Base-by-base conservation (phyloP, 768 basidiomycete genomes). In the Sarcodon sp. region DNA sequence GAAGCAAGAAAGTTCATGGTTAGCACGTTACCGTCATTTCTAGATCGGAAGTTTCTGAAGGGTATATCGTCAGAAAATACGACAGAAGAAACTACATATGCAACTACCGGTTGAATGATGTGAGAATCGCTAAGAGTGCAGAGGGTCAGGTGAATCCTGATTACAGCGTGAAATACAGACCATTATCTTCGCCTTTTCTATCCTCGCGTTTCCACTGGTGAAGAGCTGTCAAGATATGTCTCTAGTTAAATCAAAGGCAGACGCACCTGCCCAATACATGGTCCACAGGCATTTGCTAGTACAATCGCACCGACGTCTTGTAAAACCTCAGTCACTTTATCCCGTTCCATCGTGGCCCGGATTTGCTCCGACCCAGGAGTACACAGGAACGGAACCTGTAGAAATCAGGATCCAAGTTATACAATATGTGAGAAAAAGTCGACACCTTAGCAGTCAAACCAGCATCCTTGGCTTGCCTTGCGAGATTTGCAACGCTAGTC, bases 1-100 rank as follows among this genome's bases (percentile, higher is more conserved):
- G 93, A 97, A 7, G 94, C 91, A 50, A 99, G 75, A 71, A 99
- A 98, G 66, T 98, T 98, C 90, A 94, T 89, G 12, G 93, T 98
- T 48, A 81, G 70, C 35, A 75, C 71, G 62, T 98, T 98, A 18
- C 93, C 96, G 59, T 99, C 96, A 61, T 99, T 99, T 55, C 96
- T 78, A 2, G 92, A 91, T 68, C 90, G 92, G 75, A 86, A 87
- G 64, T 87, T 86, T 39, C 76, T 75, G 50, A 21, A 47, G 31
- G 36, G 16, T 27, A 27, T 27, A 27, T 27, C 18, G 47, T 44
- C 34, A 45, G 56, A 43, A n/a, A 47, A 43, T 39, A 10, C 32
- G 35, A 15, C 8, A 33, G 8, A 45, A 35, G 13, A 15, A 3
- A 9, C 12, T 31, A 44, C 13, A 47, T 43, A 37, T 11, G 16